Percentiles rank a stretch among this genome's conserved stretches.
Conservation (phyloP, 371 early-diverging fungal species). For the Blakeslea trispora region DNA sequence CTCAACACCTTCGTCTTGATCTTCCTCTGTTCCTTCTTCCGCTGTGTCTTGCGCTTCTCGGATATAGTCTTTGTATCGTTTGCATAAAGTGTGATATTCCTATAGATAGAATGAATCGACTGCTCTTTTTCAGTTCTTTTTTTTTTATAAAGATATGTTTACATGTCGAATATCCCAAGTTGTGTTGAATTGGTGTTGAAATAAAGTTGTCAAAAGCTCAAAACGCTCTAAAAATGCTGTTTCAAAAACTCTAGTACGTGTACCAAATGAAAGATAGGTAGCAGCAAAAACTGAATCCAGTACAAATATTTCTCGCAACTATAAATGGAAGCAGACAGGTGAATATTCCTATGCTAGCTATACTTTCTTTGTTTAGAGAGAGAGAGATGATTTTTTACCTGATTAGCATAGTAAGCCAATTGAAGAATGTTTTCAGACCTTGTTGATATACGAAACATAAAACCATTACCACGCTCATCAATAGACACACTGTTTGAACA, state of each 20-base stretch:
- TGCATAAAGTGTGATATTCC: slow-evolving; percentile 1
- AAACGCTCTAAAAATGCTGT: slow-evolving; percentile 24
- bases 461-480: slow-evolving; percentile 20
- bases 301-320: slow-evolving; percentile 31
- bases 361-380: too few relatives aligned
- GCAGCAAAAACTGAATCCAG: slow-evolving; percentile 30
- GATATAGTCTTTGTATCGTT: slow-evolving; percentile 3
- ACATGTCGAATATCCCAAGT: slow-evolving; percentile 26
- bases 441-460: slow-evolving; percentile 19
- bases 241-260: slow-evolving; percentile 1
- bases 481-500: slow-evolving; percentile 24
- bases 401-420: slow-evolving; percentile 36
- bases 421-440: slow-evolving; percentile 29
- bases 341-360: too few relatives aligned
- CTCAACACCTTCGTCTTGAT: slow-evolving; percentile 10
- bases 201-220: slow-evolving; percentile 27
- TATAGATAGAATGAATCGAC: too few relatives aligned
- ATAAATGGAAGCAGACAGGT: not conserved
- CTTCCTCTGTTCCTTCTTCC: slow-evolving; percentile 1
- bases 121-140: not conserved
- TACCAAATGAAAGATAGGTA: slow-evolving; percentile 29
- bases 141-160: too few relatives aligned
- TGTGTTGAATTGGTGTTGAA: slow-evolving; percentile 20
- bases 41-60: not conserved
- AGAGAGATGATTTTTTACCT: too few relatives aligned